Evolutionary conservation across 2,329 filamentous ascomycete species (phyloP).

Genomic region (Harringtonia lauricola): DNA sequence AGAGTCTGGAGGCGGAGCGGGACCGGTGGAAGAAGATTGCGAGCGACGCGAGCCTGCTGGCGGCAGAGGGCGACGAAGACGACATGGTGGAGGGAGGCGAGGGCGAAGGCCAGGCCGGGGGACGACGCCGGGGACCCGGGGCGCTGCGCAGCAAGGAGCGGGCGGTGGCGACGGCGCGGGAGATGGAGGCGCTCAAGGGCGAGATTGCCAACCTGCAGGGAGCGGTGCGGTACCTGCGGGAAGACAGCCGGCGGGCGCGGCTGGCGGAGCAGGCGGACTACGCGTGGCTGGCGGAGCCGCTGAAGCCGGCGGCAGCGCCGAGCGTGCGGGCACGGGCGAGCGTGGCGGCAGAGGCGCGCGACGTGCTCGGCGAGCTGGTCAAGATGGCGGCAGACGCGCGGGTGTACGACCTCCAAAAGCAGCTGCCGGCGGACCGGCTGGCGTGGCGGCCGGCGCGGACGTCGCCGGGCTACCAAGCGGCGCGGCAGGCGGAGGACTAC

Average conservation of each 20-base stretch:
- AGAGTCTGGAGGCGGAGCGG: slow-evolving; percentile 51
- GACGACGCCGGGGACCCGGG: slow-evolving; percentile 22
- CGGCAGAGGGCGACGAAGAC: slow-evolving; percentile 30
- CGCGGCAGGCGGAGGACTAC: slow-evolving; percentile 54
- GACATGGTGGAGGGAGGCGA: neutral
- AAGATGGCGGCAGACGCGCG: slow-evolving; percentile 44
- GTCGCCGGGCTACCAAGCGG: slow-evolving; percentile 56
- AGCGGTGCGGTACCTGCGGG: slow-evolving; percentile 55
- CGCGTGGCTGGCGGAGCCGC: slow-evolving; percentile 55
- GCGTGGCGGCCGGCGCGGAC: slow-evolving; percentile 53
- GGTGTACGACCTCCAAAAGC: slow-evolving; percentile 44
- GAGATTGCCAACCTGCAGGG: slow-evolving; percentile 56
- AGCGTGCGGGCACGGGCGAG: slow-evolving; percentile 27
- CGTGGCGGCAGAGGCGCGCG: slow-evolving; percentile 49
- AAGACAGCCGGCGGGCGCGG: slow-evolving; percentile 54
- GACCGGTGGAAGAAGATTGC: slow-evolving; percentile 64
- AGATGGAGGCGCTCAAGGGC: slow-evolving; percentile 60
- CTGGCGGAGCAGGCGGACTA: slow-evolving; percentile 41
- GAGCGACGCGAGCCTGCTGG: slow-evolving; percentile 46
- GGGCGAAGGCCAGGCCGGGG: neutral
- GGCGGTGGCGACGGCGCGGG: slow-evolving; percentile 57
- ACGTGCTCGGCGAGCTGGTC: slow-evolving; percentile 54
- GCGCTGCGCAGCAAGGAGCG: slow-evolving; percentile 35
- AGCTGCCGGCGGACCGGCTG: slow-evolving; percentile 10
- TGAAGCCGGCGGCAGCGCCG: slow-evolving; percentile 26